phyloP scores from a whole-genome alignment of 495 filamentous ascomycete species.

The Cercophora sp. region DNA sequence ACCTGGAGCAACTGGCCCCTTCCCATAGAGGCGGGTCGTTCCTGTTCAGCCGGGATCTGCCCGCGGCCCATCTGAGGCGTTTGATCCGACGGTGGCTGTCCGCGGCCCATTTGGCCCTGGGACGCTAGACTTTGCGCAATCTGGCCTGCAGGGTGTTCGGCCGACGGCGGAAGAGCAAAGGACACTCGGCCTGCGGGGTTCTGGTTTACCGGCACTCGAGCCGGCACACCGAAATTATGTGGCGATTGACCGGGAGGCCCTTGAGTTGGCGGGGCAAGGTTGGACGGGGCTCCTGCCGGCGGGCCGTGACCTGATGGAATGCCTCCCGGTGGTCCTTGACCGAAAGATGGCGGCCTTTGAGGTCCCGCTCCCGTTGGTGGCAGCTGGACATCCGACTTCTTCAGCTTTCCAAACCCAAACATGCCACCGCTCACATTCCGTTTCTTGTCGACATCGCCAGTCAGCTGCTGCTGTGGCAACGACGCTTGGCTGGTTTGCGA shows the following conservation, averaged over 20 bases:
- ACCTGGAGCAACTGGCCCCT: neutral
- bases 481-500: neutral
- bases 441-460: slow-evolving; percentile 9
- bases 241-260: neutral
- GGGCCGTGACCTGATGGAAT: neutral
- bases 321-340: neutral
- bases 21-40: slow-evolving; percentile 2
- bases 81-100: neutral
- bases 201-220: neutral
- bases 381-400: slow-evolving; percentile 7
- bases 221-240: neutral
- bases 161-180: too few relatives aligned
- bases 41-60: neutral
- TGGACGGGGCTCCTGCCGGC: neutral
- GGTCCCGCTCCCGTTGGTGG: neutral
- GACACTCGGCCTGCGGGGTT: neutral
- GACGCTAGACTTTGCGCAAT: too few relatives aligned
- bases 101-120: neutral
- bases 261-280: neutral
- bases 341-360: too few relatives aligned
- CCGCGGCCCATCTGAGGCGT: neutral
- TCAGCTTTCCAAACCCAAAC: slow-evolving; percentile 26
- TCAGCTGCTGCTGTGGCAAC: neutral
- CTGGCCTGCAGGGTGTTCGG: too few relatives aligned
- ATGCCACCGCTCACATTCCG: slow-evolving; percentile 24